Base-by-base conservation (phyloP, 768 basidiomycete species). In the Mycena kentingensis region DNA sequence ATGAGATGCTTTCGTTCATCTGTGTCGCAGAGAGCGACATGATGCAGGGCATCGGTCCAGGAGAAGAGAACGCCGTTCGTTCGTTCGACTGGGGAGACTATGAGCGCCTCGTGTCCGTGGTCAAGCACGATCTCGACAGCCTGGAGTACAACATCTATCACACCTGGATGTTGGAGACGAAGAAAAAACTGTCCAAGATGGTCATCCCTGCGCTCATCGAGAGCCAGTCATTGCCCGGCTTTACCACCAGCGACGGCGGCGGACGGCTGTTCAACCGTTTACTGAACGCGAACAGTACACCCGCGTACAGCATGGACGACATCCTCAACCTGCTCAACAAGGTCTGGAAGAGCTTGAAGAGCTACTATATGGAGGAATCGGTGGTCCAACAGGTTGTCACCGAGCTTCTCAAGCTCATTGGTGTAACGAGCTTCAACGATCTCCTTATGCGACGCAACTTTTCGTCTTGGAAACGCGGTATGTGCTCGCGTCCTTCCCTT, bases 91-190 rank as follows among this genome's bases (percentile, higher is more conserved):
- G 96, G 96, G 83, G 87, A 54, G 91, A 94, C 68, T 99, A 98
- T 64, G 97, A 98, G 70, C 87, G 91, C 24, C 79, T 99, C 18
- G 95, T 99, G 15, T 87, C 88, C n/a, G 91, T 98, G 57, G 97
- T 98, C 69, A 98, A 97, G 69, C 96, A 98, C 66, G 97, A 99
- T 68, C 84, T 99, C 36, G 97, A 98, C 72, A 93, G 90, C 55
- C 77, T 99, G 65, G 96, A 99, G 74, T 98, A 98, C 78, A 99
- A 99, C 77, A 96, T 99, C 70, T 98, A 98, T 70, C 96, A 98
- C 69, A 98, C 96, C 0, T 98, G 93, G 91, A 98, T 99, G 93
- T 75, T 90, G 50, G 97, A 98, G 74, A 90, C 93, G 32, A 99
- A 98, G 84, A 95, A 93, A 75, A 88, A 87, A 51, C 76, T 99